Evolutionary conservation across 164 flowering plant species (phyloP).

Genomic region (Piper longum): DNA sequence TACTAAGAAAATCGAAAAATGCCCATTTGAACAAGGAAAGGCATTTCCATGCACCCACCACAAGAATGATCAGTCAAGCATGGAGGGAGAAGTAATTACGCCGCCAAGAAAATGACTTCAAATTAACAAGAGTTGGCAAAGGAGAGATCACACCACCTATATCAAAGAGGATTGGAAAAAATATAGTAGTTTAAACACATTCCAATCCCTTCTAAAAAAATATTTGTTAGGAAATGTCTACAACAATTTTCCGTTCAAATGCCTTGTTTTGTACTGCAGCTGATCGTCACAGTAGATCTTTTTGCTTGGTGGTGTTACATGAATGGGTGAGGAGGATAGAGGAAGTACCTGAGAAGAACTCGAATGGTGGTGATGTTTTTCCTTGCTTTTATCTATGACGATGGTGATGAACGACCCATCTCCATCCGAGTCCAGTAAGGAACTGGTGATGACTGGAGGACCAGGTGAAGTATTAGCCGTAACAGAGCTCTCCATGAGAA

Average conservation of each 20-base stretch:
- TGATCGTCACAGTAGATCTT: constrained; percentile 14
- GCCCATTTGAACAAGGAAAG: neutral
- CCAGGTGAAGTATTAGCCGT: constrained; percentile 5
- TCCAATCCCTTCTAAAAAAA: constrained; percentile 1
- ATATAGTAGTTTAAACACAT: constrained; percentile 8
- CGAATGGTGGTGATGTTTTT: constrained; percentile 20
- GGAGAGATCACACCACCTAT: neutral
- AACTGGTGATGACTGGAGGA: neutral
- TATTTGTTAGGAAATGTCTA: neutral
- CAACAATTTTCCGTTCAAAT: constrained; percentile 1
- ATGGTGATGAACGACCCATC: constrained; percentile 33
- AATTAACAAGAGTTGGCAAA: neutral
- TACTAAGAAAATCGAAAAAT: neutral
- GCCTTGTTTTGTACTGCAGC: constrained; percentile 3
- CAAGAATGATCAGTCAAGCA: constrained; percentile 10
- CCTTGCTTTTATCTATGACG: constrained; percentile 27
- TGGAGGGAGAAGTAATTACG: neutral
- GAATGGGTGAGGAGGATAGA: constrained; percentile 49
- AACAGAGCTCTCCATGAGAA: constrained; percentile 22
- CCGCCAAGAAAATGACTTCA: neutral
- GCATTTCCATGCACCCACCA: constrained; percentile 5
- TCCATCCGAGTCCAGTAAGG: constrained; percentile 14
- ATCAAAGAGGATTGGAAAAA: constrained; percentile 3
- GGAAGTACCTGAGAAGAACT: constrained; percentile 61
- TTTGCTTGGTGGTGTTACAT: constrained; percentile 19